Evolutionary conservation across 176 grass and related monocot genomes (phyloP), one percentile per base, ranked within the genome.

Genomic region (Alloteropsis semialata): DNA sequence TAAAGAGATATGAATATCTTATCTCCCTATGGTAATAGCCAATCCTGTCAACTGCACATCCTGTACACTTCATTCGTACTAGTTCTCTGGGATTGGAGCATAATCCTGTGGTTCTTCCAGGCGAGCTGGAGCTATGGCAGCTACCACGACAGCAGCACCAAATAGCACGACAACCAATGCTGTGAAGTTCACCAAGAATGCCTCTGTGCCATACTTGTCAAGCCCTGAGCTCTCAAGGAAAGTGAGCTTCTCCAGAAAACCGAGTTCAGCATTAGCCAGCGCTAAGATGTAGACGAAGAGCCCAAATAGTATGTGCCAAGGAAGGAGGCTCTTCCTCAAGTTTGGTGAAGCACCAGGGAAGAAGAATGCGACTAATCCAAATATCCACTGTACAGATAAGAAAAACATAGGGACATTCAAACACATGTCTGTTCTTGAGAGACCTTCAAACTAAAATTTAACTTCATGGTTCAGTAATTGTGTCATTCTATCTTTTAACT

Each of bases 291-390:
- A 97, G 38, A 94, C 86, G 13, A 94, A 92, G 54, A 97, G 69
- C 22, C 95, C 95, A 74, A 94, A 92, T 7, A 97, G 69, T 66
- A 88, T 74, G 64, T 97, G 92, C 95, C 95, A 97, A 38, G 95
- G 95, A 64, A 94, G 95, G 81, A 82, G 82, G 15, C 43, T 16
- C 22, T 85, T 83, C 77, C 87, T 92, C 53, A 92, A 36, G 24
- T 68, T 76, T 59, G 92, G 86, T 7, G 95, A 61, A 32, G 51
- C 90, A 51, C 81, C 78, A 77, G 95, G 95, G 86, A 88, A 81
- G 65, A 97, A 91, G 69, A 94, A 97, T 57, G 86, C 30, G 42
- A 92, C 75, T 15, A 97, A 92, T 56, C 92, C 92, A 51, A 91
- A 88, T 77, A 94, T 87, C 95, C 92, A 97, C 95, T 97, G 85